Percentiles rank a stretch among this genome's conserved stretches.
Evolutionary conservation across 2,329 filamentous ascomycete genomes (phyloP).

Genomic region (Botrytis porri): DNA sequence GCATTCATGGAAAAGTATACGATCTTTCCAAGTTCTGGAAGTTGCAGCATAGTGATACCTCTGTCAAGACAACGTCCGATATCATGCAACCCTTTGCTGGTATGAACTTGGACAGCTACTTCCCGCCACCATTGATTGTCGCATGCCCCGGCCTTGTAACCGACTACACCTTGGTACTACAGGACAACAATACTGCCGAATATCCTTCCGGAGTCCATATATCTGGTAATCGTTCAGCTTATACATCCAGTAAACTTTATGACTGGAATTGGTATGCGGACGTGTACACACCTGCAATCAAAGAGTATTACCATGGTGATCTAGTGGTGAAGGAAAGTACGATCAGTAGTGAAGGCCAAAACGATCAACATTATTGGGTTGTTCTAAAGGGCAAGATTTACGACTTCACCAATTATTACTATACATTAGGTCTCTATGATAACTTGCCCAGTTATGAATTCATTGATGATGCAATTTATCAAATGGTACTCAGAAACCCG

Average conservation of each 20-base stretch:
- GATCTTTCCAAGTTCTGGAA: constrained; percentile 89
- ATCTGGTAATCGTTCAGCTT: constrained; percentile 61
- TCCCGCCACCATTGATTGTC: constrained; percentile 70
- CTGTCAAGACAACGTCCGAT: constrained; percentile 55
- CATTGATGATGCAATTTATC: constrained; percentile 64
- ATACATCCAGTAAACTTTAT: constrained; percentile 56
- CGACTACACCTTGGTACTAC: constrained; percentile 53
- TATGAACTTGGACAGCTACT: constrained; percentile 77
- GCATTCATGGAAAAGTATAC: constrained; percentile 84
- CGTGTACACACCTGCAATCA: constrained; percentile 73
- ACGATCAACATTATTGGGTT: constrained; percentile 73
- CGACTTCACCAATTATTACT: constrained; percentile 89
- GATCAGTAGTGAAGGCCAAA: constrained; percentile 63
- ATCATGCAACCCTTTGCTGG: constrained; percentile 79
- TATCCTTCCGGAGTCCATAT: constrained; percentile 58
- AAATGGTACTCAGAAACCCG: constrained; percentile 69
- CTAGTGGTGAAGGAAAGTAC: constrained; percentile 65
- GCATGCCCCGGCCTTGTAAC: constrained; percentile 73
- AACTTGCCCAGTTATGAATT: constrained; percentile 59
- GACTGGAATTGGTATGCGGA: constrained; percentile 73
- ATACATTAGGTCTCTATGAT: constrained; percentile 62
- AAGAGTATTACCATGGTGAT: constrained; percentile 82
- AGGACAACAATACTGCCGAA: constrained; percentile 61
- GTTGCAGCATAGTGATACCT: constrained; percentile 74
- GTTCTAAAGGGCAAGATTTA: constrained; percentile 75